phyloP scores from a whole-genome alignment of 1,284 basidiomycete species.

The Ceratobasidium sp. region DNA sequence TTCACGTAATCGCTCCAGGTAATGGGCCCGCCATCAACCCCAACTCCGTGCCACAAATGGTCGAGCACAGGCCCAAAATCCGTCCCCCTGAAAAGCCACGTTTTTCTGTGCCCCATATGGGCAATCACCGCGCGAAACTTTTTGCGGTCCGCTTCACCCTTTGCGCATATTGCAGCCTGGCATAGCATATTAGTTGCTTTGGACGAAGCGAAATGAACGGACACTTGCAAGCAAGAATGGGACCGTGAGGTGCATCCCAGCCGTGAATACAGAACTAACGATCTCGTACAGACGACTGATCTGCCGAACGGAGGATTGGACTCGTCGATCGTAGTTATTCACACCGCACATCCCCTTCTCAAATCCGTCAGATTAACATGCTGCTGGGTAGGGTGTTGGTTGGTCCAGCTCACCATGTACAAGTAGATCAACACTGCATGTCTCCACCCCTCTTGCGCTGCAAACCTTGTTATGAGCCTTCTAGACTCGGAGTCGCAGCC shows the following conservation, averaged over 20 bases:
- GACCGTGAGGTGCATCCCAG: too few species aligned
- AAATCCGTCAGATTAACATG: background rate
- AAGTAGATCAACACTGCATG: slow-evolving; percentile 31
- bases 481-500: background rate
- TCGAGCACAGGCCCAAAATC: slow-evolving; percentile 7
- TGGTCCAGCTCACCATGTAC: slow-evolving; percentile 1
- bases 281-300: background rate
- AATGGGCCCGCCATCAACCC: background rate
- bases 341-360: slow-evolving; percentile 15
- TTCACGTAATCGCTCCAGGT: slow-evolving; percentile 11
- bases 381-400: background rate
- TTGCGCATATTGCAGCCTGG: slow-evolving; percentile 14
- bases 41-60: slow-evolving; percentile 18
- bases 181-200: background rate
- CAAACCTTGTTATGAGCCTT: background rate
- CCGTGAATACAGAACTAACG: background rate
- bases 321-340: slow-evolving; percentile 1
- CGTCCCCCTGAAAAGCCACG: background rate
- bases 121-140: background rate
- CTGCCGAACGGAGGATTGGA: slow-evolving; percentile 24
- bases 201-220: background rate
- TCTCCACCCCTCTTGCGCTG: too few species aligned
- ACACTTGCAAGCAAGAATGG: background rate
- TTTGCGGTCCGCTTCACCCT: background rate
- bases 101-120: background rate